A percentile compares a stretch with the other conserved stretches of the same genome.
Conservation (phyloP, 2,329 filamentous ascomycete genomes). For the Arachnomyces sp. region DNA sequence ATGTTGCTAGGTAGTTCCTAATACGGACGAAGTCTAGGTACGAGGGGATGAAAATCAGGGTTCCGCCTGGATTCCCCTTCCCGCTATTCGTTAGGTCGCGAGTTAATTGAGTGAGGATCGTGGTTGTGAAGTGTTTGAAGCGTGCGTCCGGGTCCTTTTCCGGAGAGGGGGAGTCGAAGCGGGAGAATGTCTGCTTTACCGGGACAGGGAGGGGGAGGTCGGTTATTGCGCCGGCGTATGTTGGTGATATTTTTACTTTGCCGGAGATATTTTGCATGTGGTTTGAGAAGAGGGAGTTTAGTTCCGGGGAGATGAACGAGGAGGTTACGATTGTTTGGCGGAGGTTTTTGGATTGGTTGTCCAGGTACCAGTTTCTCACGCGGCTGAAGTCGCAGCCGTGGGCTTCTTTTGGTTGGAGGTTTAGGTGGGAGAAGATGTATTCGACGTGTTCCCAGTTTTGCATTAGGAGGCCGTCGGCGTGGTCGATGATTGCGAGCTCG, state of each 20-base stretch:
- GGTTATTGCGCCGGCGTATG: conserved; percentile 65
- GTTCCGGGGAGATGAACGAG: conserved; percentile 79
- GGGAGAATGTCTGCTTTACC: conserved; percentile 80
- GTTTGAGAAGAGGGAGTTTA: conserved; percentile 68
- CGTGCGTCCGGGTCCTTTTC: conserved; percentile 74
- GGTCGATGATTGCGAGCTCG: conserved; percentile 82
- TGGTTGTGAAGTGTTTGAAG: conserved; percentile 83
- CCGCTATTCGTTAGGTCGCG: conserved; percentile 44
- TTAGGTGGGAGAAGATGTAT: conserved; percentile 84
- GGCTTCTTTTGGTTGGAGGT: conserved; percentile 78
- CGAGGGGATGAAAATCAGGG: conserved; percentile 80
- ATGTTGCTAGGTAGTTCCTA: conserved; percentile 82
- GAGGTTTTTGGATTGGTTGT: conserved; percentile 69
- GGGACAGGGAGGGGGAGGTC: conserved; percentile 57
- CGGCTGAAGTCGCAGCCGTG: conserved; percentile 92
- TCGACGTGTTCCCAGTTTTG: conserved; percentile 98
- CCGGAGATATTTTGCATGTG: conserved; percentile 76
- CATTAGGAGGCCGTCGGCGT: conserved; percentile 89
- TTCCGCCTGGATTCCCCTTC: conserved; percentile 56
- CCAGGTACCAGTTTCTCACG: conserved; percentile 86
- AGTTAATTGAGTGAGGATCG: conserved; percentile 67
- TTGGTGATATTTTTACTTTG: conserved; percentile 63
- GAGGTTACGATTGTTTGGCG: conserved; percentile 80
- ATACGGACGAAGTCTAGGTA: conserved; percentile 94
- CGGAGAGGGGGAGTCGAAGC: conserved; percentile 66